Evolutionary conservation across 352 stramenopile genomes (phyloP).

Genomic region (Phytophthora hibernalis): DNA sequence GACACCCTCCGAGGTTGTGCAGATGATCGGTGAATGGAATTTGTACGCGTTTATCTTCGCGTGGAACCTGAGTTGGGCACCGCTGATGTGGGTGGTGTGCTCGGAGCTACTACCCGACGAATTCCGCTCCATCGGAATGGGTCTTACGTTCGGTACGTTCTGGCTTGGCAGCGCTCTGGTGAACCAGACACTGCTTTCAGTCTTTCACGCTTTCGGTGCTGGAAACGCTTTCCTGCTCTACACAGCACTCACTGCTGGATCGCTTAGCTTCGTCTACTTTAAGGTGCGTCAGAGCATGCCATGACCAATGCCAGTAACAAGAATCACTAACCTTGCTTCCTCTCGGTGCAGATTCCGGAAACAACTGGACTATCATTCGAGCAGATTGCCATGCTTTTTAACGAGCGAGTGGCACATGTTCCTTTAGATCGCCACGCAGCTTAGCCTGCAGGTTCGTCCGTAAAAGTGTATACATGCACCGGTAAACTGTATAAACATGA

Average conservation of each 20-base stretch:
- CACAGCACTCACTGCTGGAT: constrained; percentile 44
- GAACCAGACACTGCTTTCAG: constrained; percentile 73
- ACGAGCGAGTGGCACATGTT: constrained; percentile 28
- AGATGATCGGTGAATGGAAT: constrained; percentile 63
- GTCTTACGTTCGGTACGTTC: constrained; percentile 73
- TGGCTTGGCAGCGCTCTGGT: constrained; percentile 74
- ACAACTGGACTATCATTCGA: constrained; percentile 68
- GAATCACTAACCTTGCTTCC: neutral
- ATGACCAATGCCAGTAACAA: neutral
- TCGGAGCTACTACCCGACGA: constrained; percentile 71
- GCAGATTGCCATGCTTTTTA: constrained; percentile 66
- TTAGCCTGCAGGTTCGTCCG: neutral
- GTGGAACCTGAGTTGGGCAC: constrained; percentile 81
- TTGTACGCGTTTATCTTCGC: constrained; percentile 78
- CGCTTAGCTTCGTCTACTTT: constrained; percentile 59
- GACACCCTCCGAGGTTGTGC: constrained; percentile 26
- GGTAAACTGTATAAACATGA: too few species aligned
- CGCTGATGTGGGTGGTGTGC: constrained; percentile 81
- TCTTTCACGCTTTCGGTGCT: constrained; percentile 58
- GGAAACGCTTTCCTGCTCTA: constrained; percentile 69
- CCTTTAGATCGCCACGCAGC: constrained; percentile 1
- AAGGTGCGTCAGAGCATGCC: constrained; percentile 42
- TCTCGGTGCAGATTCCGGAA: constrained; percentile 56
- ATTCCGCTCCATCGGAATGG: constrained; percentile 78
- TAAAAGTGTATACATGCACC: too few species aligned